phyloP scores from a whole-genome alignment of 441 rosid genomes.

The Kokia cookei region DNA sequence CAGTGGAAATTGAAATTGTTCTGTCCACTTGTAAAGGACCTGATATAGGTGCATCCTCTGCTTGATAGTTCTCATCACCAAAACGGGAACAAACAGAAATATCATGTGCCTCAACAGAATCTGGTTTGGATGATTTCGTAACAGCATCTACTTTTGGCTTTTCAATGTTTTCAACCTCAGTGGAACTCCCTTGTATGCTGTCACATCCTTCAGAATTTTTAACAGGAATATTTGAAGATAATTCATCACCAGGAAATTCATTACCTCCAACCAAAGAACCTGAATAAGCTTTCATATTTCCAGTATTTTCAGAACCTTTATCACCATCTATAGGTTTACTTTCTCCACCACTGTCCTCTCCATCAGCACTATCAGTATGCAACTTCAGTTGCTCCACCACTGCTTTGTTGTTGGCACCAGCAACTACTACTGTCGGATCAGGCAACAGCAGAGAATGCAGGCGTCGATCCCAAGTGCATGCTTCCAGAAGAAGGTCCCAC shows the following conservation, averaged over 20 bases:
- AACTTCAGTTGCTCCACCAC: slow-evolving; percentile 22
- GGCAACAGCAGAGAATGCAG: slow-evolving; percentile 54
- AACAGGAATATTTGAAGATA: slow-evolving; percentile 22
- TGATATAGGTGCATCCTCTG: slow-evolving; percentile 23
- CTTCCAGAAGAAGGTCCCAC: slow-evolving; percentile 84
- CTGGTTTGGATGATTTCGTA: slow-evolving; percentile 15
- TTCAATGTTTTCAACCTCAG: slow-evolving; percentile 25
- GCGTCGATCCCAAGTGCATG: slow-evolving; percentile 72
- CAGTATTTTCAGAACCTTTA: slow-evolving; percentile 18
- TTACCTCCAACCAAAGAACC: slow-evolving; percentile 20
- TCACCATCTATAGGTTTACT: slow-evolving; percentile 14
- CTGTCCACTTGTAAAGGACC: slow-evolving; percentile 35
- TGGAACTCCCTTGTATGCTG: slow-evolving; percentile 15
- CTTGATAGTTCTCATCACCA: slow-evolving; percentile 11
- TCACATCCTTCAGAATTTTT: slow-evolving; percentile 21
- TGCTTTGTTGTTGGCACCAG: slow-evolving; percentile 28
- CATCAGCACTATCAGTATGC: slow-evolving; percentile 14
- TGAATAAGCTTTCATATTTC: slow-evolving; percentile 15
- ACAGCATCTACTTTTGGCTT: slow-evolving; percentile 9
- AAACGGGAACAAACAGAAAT: slow-evolving; percentile 2
- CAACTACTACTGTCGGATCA: slow-evolving; percentile 35
- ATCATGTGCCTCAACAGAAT: slow-evolving; percentile 10
- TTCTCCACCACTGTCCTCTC: slow-evolving; percentile 20
- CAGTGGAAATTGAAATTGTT: slow-evolving; percentile 27
- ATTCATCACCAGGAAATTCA: slow-evolving; percentile 30